Conservation (phyloP, 805 yeast genomes). For the Saccharomycopsis amapae region DNA sequence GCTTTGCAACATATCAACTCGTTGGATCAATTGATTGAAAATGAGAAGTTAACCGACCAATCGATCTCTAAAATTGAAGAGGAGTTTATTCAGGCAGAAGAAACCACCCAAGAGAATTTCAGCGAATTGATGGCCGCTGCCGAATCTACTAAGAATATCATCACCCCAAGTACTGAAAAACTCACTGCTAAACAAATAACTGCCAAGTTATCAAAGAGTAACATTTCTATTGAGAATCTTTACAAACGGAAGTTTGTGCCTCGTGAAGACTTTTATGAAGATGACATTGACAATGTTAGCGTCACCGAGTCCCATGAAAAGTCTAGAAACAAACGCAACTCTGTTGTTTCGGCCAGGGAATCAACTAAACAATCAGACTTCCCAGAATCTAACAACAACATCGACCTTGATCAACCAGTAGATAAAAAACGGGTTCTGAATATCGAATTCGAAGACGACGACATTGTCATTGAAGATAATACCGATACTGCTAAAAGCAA, state of each 20-base stretch:
- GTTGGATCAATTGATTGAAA: slow-evolving; percentile 17
- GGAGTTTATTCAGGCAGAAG: too few species aligned
- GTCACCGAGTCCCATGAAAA: slow-evolving; percentile 10
- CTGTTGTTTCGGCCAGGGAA: background rate
- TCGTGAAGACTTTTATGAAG: slow-evolving; percentile 3
- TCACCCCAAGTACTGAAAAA: background rate
- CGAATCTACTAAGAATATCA: slow-evolving; percentile 7
- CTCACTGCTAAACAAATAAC: background rate
- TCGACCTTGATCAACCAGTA: slow-evolving; percentile 2
- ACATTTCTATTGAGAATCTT: background rate
- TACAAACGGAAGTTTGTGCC: slow-evolving; percentile 1
- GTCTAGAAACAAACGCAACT: slow-evolving; percentile 3
- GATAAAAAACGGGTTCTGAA: slow-evolving; percentile 3
- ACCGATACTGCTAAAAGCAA: too few species aligned
- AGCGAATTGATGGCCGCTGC: slow-evolving; percentile 5
- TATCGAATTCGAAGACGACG: too few species aligned
- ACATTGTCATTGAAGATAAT: background rate
- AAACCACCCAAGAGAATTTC: slow-evolving; percentile 1
- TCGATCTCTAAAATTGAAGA: slow-evolving; percentile 5
- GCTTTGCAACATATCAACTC: slow-evolving; percentile 20
- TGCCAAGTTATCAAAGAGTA: background rate
- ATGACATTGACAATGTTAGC: slow-evolving; percentile 1
- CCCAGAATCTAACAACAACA: background rate
- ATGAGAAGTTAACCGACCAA: slow-evolving; percentile 12
- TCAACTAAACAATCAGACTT: background rate